Base-by-base conservation (phyloP, 2,329 filamentous ascomycete genomes). In the Colletotrichum sidae region DNA sequence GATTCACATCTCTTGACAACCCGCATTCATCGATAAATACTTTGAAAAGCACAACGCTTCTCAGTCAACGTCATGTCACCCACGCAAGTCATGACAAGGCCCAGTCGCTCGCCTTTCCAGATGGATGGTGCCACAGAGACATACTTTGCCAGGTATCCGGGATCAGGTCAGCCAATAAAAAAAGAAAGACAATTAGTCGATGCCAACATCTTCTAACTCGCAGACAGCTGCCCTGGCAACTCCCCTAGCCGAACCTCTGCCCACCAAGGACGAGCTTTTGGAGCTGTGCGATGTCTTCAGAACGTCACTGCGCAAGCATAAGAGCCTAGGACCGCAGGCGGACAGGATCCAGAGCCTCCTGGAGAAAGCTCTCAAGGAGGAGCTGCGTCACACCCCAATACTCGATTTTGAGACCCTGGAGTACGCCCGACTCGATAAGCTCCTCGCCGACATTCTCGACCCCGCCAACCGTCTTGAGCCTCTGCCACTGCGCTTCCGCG, bases 271-370 rank as follows among this genome's bases (percentile, higher is more conserved):
- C 35, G 54, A 47, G n/a, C 57, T 82, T 2, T 70, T 83, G 4
- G 69, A 77, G 13, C 73, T 85, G 6, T 83, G 80, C 41, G 80
- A 85, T 65, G 73, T 76, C 1, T 72, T 81, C 39, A 77, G 83
- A 2, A 68, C 69, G 3, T 76, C 73, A 9, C 71, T 85, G 1
- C 68, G 70, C 8, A 68, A 74, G 7, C 69, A 74, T 8, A 73
- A 74, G 41, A 70, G 56, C 6, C 70, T 78, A 2, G 78, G 79
- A 0, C 70, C 74, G 0, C 70, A 77, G 38, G 72, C 72, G 15
- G 73, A 77, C n/a, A 74, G 74, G 42, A 70, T 82, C n/a, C 76
- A 76, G 59, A 70, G 67, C 7, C 80, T 84, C 63, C 68, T 85
- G 13, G 71, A 79, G 11, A 72, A 75, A 1, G 74, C 78, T 1